Base-by-base conservation (phyloP, 805 yeast genomes). In the Metschnikowia vanudenii region DNA sequence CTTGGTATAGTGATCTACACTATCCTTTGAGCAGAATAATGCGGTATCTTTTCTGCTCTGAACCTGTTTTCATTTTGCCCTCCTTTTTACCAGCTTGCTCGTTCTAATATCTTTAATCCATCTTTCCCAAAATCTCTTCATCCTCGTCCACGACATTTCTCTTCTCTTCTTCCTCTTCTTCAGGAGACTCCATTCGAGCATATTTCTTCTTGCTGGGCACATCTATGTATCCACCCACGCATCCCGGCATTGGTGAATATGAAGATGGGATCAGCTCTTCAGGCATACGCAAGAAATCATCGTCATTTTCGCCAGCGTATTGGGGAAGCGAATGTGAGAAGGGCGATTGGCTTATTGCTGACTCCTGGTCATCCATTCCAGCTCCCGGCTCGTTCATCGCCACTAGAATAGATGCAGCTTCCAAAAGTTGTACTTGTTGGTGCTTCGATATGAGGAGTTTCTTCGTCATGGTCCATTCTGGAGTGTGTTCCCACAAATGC, bases 401-500 rank as follows among this genome's bases (percentile, higher is more conserved):
- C 38, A 88, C 89, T 41, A 87, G 71, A 38, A 87, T 86, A 42
- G 86, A 79, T 4, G 88, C 89, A 26, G 88, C 88, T 59, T 83
- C 95, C 41, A 87, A 71, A 32, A 87, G 71, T 65, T 87, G 95
- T 13, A 88, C 95, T 62, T 87, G 95, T 64, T 87, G 95, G 65
- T 87, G 95, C 64, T 87, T 87, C n/a, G 88, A 83, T 31, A 89
- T 87, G 31, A 85, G 71, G 44, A 88, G 70, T 62, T 85, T 86
- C 55, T 87, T 84, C 3, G 96, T 89, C 62, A 84, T 84, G 58
- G 82, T 86, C 96, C 96, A 88, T 61, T 89, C 96, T 0, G 96
- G 96, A 0, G 96, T 88, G 63, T 88, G 96, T 61, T 88, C 96
- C 96, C 96, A 88, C 33, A 88, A 67, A 67, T 88, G 96, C 64